Percentiles rank a stretch among this genome's conserved stretches.
These are phyloP conservation scores for Aegle marmelos DNA, from an alignment of 345 rosid species.

Conservation along the genomic window DNA sequence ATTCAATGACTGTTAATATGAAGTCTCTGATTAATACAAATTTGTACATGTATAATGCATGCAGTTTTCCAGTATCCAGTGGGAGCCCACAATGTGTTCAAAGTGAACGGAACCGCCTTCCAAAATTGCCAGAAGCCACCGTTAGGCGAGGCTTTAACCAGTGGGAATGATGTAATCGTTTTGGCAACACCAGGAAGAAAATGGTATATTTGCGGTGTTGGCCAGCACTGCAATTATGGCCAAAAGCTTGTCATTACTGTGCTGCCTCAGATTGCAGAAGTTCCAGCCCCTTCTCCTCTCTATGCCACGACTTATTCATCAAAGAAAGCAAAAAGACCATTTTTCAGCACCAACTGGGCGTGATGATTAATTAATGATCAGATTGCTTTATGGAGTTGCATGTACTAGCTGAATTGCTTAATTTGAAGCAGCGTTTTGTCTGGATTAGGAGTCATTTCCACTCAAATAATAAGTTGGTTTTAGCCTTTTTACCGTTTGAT, in stretches of 20 bases:
- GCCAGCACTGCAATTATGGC: not conserved
- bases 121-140: constrained; percentile 19
- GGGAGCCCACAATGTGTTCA: constrained; percentile 20
- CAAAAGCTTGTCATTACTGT: constrained; percentile 11
- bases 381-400: not conserved
- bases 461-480: not conserved
- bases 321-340: constrained; percentile 7
- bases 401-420: not conserved
- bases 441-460: not conserved
- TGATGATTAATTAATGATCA: not conserved
- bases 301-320: not conserved
- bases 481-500: no score
- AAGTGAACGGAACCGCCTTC: constrained; percentile 29
- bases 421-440: not conserved
- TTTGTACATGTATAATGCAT: not conserved
- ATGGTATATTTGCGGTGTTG: constrained; percentile 24
- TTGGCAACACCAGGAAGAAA: constrained; percentile 16
- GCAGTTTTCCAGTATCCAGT: constrained; percentile 27
- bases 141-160: not conserved
- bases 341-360: not conserved
- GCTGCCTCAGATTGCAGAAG: not conserved
- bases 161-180: constrained; percentile 9
- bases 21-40: not conserved
- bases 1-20: not conserved
- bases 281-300: not conserved